Base-by-base conservation (phyloP, 2,329 filamentous ascomycete genomes). In the Aspergillus fijiensis region DNA sequence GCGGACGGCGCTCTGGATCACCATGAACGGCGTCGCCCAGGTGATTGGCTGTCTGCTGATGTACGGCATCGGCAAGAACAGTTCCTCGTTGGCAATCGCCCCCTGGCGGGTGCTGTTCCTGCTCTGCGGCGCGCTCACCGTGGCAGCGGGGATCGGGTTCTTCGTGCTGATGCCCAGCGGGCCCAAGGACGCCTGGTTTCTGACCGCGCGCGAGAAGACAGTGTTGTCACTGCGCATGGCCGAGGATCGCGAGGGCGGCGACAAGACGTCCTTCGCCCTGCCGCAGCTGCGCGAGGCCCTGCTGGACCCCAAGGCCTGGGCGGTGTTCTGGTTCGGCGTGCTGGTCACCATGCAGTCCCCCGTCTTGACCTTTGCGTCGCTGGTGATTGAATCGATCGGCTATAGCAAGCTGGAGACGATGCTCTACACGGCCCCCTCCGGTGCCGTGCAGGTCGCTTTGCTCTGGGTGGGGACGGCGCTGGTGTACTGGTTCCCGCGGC, bases 21-120 rank as follows among this genome's bases (percentile, higher is more conserved):
- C 25, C 7, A 59, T 59, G 57, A 55, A 59, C 16, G 57, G 57
- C 9, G 27, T 59, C 45, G 51, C 57, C 7, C 57, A 59, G n/a
- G 47, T 55, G n/a, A 16, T 59, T 29, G 47, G 57, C 11, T 54
- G 51, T 50, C 51, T 29, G 27, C 27, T 29, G 27, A 29, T 29
- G 27, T 29, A 29, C 27, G 27, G 27, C 27, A 29, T 29, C 27
- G 27, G 27, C 7, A 29, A 29, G 27, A 29, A 29, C 27, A 29
- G 27, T 6, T 2, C 27, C 27, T 59, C 27, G 2, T 29, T 51
- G 3, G 29, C 25, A 11, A 52, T 71, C 2, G 72, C 71, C 1
- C 73, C 79, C 1, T 83, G 81, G 80, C 70, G 79, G 45, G 67
- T 72, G 0, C 69, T 83, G 54, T 83, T 83, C 66, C 67, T 82